Evolutionary conservation across 768 basidiomycete genomes (phyloP), one percentile per base, ranked within the genome.

Genomic region (Lentinula lateritia): DNA sequence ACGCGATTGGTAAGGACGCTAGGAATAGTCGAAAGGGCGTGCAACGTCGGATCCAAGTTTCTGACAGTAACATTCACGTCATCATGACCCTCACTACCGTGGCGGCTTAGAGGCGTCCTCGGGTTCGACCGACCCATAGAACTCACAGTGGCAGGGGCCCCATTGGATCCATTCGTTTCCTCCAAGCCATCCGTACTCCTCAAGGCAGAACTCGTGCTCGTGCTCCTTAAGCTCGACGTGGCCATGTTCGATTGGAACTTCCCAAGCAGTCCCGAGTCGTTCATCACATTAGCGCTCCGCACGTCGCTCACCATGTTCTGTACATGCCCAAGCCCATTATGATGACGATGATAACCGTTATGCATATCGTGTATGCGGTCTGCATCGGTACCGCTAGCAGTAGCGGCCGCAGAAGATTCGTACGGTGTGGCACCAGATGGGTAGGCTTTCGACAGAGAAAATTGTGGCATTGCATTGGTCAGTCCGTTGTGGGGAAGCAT

Each of bases 191-290:
- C 18, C 23, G 20, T 34, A 34, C 23, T 56, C 15, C 41, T 56
- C 23, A 34, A 43, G 1, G 38, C 39, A 13, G 55, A 56, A 10
- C 50, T 52, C 41, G 41, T 56, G 20, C 55, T 56, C 41, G 41
- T 56, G 20, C 55, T 56, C 55, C 55, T 41, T 34, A 56, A 56
- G 28, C 55, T 56, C 20, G 55, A 56, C 55, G 43, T 56, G 23
- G 53, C 53, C 53, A 54, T 54, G 23, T 56, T 34, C 2, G 38
- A 56, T 18, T 56, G 55, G 23, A 56, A 43, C 39, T 23, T 5
- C 46, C 46, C 46, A 48, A 48, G 46, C 12, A 20, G 46, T 5
- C 23, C 46, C 46, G 46, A 48, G 38, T 55, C 53, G 20, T 34
- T 36, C 50, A 52, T 52, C 0, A 13, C 13, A 34, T 52, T 18